phyloP scores from a whole-genome alignment of 768 basidiomycete genomes.

The Filobasidium floriforme region DNA sequence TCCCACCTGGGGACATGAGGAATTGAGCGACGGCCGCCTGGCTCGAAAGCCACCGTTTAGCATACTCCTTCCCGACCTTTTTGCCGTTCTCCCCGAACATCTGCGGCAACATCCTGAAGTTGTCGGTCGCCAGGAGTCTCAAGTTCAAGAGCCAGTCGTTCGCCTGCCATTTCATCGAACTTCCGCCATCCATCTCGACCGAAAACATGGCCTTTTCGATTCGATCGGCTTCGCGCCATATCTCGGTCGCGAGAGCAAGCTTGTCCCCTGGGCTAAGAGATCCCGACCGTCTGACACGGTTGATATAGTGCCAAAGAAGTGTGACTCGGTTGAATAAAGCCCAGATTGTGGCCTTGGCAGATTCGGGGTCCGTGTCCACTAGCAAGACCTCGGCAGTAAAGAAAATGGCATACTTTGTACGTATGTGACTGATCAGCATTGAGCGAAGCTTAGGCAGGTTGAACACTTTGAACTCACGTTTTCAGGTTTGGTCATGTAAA shows the following conservation, averaged over 20 bases:
- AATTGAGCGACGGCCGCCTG: slow-evolving; percentile 12
- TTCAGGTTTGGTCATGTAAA: slow-evolving; percentile 20
- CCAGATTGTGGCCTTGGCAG: slow-evolving; percentile 23
- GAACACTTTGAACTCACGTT: slow-evolving; percentile 15
- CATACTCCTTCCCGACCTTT: not conserved
- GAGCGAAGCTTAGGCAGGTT: not conserved
- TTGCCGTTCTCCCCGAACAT: slow-evolving; percentile 9
- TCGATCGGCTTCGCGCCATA: slow-evolving; percentile 19
- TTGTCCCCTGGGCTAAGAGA: not conserved
- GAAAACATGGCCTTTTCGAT: slow-evolving; percentile 22
- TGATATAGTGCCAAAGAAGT: slow-evolving; percentile 24
- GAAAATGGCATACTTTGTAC: slow-evolving; percentile 21
- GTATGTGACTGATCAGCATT: not conserved
- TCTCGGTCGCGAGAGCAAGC: slow-evolving; percentile 8
- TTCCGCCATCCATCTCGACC: slow-evolving; percentile 16
- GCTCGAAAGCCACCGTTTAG: slow-evolving; percentile 13
- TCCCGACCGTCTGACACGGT: not conserved
- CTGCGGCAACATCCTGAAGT: slow-evolving; percentile 8
- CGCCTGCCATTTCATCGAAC: slow-evolving; percentile 22
- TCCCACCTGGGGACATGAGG: slow-evolving; percentile 1
- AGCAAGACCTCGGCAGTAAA: slow-evolving; percentile 23
- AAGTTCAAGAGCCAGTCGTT: slow-evolving; percentile 20
- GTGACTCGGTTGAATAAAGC: slow-evolving; percentile 21
- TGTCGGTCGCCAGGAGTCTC: slow-evolving; percentile 10
- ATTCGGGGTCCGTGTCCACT: slow-evolving; percentile 15